Evolutionary conservation across 2,329 filamentous ascomycete species (phyloP).

Genomic region (Colletotrichum melonis): DNA sequence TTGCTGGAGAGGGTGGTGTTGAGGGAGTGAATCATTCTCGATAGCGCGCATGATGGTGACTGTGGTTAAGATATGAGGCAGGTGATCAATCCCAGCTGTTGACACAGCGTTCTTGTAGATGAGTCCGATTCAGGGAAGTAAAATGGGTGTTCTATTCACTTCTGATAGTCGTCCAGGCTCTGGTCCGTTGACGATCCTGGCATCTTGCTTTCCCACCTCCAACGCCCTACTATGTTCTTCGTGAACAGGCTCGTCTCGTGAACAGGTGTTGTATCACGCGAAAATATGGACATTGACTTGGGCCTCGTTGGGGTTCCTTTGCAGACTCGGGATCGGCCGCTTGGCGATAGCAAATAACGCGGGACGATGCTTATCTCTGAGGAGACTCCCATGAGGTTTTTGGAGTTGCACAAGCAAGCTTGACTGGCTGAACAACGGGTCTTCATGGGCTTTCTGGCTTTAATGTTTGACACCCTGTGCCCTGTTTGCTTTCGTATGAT

Average conservation of each 20-base stretch:
- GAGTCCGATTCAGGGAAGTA: neutral
- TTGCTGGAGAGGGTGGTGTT: neutral
- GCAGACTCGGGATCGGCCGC: neutral
- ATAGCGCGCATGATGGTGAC: neutral
- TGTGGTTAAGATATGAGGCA: neutral
- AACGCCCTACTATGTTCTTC: rapidly evolving
- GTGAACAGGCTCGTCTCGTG: neutral
- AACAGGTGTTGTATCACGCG: neutral
- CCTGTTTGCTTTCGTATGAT: too few species aligned
- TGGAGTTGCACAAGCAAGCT: neutral
- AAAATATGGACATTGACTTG: neutral
- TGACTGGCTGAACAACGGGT: too few species aligned
- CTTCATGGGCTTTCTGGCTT: too few species aligned
- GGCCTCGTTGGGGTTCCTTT: neutral
- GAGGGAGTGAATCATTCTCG: neutral
- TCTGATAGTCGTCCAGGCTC: neutral
- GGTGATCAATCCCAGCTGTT: neutral
- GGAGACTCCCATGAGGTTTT: neutral
- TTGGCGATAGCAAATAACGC: too few species aligned
- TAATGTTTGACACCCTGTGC: too few species aligned
- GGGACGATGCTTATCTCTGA: too few species aligned
- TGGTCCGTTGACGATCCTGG: neutral
- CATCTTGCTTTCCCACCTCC: neutral
- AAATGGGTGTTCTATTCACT: neutral
- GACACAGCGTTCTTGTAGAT: neutral